phyloP scores from a whole-genome alignment of 2,329 filamentous ascomycete species.

The Apiospora koreana region DNA sequence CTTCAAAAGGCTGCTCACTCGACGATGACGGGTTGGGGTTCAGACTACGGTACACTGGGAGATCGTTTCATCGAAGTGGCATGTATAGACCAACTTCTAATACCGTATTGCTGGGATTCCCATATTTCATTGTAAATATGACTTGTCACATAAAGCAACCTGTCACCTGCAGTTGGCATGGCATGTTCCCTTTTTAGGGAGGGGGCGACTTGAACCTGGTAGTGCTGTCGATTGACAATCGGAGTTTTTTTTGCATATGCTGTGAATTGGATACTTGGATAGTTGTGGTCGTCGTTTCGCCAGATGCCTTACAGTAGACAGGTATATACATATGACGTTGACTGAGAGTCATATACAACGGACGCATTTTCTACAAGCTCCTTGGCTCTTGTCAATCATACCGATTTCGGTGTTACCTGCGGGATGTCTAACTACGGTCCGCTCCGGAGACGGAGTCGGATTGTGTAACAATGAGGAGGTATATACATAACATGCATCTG shows the following conservation, averaged over 20 bases:
- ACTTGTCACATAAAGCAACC: neutral
- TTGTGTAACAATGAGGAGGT: neutral
- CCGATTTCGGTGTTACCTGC: neutral
- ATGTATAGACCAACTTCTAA: neutral
- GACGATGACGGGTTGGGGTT: neutral
- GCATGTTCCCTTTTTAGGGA: neutral
- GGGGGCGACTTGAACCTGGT: neutral
- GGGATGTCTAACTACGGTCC: neutral
- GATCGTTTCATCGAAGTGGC: neutral
- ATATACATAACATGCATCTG: neutral
- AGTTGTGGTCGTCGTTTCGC: neutral
- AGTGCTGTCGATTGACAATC: neutral
- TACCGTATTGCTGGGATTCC: neutral
- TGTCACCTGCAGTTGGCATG: neutral
- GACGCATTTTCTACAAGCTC: neutral
- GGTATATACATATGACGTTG: neutral
- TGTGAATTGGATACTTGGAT: neutral
- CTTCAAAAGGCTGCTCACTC: neutral
- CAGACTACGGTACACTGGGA: neutral
- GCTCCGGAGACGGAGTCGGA: neutral
- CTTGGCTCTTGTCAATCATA: neutral
- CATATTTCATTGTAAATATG: neutral
- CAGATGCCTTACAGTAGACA: neutral
- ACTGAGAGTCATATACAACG: neutral
- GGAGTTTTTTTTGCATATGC: neutral